Percentiles rank a stretch among this genome's conserved stretches.
Conservation (phyloP, 2,329 filamentous ascomycete genomes). For the Thelonectria discophora region DNA sequence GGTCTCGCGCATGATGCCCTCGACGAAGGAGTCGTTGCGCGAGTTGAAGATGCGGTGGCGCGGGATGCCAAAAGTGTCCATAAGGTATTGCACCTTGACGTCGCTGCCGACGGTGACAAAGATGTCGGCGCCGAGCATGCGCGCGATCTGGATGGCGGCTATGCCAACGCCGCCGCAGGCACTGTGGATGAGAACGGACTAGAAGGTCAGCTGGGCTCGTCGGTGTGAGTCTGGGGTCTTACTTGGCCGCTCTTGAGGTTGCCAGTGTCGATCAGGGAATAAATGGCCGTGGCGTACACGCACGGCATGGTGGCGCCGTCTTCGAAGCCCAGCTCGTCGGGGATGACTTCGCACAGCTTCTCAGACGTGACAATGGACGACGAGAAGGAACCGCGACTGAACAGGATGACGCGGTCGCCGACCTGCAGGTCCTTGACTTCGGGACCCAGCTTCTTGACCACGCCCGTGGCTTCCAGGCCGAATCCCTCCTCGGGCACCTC, state of each 20-base stretch:
- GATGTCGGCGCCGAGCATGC: slow-evolving; percentile 45
- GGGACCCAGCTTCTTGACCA: slow-evolving; percentile 44
- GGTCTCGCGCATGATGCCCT: slow-evolving; percentile 39
- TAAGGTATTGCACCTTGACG: slow-evolving; percentile 47
- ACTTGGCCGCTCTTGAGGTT: neutral
- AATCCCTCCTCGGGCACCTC: slow-evolving; percentile 25
- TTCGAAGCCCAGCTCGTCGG: slow-evolving; percentile 47
- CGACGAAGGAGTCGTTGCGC: slow-evolving; percentile 43
- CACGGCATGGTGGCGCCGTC: slow-evolving; percentile 49
- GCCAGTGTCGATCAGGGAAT: slow-evolving; percentile 41
- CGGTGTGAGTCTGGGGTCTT: too few species aligned
- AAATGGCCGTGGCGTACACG: slow-evolving; percentile 47
- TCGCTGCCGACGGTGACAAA: slow-evolving; percentile 47
- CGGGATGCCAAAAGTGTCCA: slow-evolving; percentile 43
- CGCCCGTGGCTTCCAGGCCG: slow-evolving; percentile 45
- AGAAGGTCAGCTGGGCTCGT: too few species aligned
- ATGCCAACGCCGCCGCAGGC: slow-evolving; percentile 46
- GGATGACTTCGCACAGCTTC: slow-evolving; percentile 45
- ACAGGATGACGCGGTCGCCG: slow-evolving; percentile 48
- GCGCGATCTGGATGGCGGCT: slow-evolving; percentile 42
- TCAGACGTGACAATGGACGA: slow-evolving; percentile 42
- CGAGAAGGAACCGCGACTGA: slow-evolving; percentile 32
- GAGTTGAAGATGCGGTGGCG: slow-evolving; percentile 46
- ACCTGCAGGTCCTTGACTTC: slow-evolving; percentile 39
- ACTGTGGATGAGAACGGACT: slow-evolving; percentile 47